Evolutionary conservation across 805 yeast genomes (phyloP).

Genomic region (Lipomyces yamadae): DNA sequence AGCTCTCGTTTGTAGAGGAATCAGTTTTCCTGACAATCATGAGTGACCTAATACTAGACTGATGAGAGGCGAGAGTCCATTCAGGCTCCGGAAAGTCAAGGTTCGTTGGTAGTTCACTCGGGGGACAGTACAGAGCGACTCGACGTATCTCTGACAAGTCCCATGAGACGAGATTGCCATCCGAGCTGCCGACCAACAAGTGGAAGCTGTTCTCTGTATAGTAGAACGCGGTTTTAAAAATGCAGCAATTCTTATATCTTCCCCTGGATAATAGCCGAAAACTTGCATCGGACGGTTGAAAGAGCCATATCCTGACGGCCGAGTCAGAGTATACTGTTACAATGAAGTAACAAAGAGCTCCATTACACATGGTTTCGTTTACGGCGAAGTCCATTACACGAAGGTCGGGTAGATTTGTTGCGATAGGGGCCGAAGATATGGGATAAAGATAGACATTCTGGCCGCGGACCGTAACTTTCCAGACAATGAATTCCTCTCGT

Average conservation of each 20-base stretch:
- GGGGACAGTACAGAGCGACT: neutral
- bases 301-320: conserved; percentile 56
- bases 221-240: conserved; percentile 64
- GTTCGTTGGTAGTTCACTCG: neutral
- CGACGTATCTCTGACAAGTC: conserved; percentile 48
- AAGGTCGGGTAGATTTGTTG: conserved; percentile 71
- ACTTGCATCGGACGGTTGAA: conserved; percentile 46
- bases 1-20: conserved; percentile 5
- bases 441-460: conserved; percentile 55
- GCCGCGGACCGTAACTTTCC: conserved; percentile 60
- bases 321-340: conserved; percentile 88
- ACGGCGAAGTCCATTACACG: conserved; percentile 85
- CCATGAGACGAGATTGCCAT: conserved; percentile 76
- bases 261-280: conserved; percentile 57
- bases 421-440: conserved; percentile 60
- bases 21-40: conserved; percentile 41
- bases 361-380: conserved; percentile 29
- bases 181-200: conserved; percentile 73
- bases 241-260: conserved; percentile 73
- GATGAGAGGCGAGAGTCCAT: conserved; percentile 64
- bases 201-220: conserved; percentile 42
- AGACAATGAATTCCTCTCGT: conserved; percentile 82
- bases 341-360: conserved; percentile 50
- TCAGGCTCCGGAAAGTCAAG: conserved; percentile 20
- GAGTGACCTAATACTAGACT: conserved; percentile 80